Evolutionary conservation across 2,329 filamentous ascomycete genomes (phyloP).

Genomic region (Lachnellula hyalina): DNA sequence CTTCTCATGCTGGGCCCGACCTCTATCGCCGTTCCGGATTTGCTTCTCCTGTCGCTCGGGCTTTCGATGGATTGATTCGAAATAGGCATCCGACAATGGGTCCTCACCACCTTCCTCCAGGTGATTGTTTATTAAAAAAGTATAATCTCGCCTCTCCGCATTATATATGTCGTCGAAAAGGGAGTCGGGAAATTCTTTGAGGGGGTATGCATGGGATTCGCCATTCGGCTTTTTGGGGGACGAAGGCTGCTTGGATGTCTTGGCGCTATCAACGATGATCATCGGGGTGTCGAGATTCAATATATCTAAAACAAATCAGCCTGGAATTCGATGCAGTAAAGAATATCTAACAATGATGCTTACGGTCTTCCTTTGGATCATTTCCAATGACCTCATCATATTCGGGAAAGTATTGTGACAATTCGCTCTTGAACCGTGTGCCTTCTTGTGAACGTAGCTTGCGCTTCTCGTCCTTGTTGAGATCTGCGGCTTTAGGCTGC

Average conservation of each 20-base stretch:
- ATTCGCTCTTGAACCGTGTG: conserved; percentile 81
- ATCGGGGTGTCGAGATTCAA: conserved; percentile 70
- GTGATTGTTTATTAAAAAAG: conserved; percentile 44
- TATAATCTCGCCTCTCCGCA: conserved; percentile 51
- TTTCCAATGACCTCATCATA: conserved; percentile 94
- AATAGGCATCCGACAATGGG: conserved; percentile 51
- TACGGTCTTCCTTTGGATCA: conserved; percentile 72
- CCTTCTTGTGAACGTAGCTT: conserved; percentile 84
- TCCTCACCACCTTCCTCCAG: conserved; percentile 39
- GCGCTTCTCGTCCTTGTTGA: conserved; percentile 56
- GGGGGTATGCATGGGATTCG: conserved; percentile 30
- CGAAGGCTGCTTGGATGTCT: conserved; percentile 22
- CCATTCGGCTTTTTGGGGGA: conserved; percentile 12
- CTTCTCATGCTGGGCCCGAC: conserved; percentile 60
- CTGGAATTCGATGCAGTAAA: conserved; percentile 4
- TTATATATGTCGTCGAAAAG: conserved; percentile 53
- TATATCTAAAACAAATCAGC: conserved; percentile 50
- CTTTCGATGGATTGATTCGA: conserved; percentile 50
- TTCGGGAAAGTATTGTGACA: conserved; percentile 85
- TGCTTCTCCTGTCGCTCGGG: conserved; percentile 57
- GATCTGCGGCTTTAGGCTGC: conserved; percentile 42
- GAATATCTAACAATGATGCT: conserved; percentile 29
- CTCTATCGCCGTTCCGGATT: conserved; percentile 59
- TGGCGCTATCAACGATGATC: conserved; percentile 56
- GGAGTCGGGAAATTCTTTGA: conserved; percentile 50